A percentile compares a stretch with the other conserved stretches of the same genome.
Conservation (phyloP, 257 asterid species). For the Solanum habrochaites region DNA sequence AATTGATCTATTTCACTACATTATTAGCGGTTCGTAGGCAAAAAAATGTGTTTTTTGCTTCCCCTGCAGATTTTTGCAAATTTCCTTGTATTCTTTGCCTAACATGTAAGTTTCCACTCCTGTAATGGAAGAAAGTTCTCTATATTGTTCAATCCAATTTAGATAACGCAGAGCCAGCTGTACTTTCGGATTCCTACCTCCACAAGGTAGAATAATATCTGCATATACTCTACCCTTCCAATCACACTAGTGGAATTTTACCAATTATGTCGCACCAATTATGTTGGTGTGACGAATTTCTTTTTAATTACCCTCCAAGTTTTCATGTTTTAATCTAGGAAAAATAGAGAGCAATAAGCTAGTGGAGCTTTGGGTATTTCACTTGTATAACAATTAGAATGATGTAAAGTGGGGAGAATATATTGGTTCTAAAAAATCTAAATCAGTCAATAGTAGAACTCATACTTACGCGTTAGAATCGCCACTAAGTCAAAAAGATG, state of each 20-base stretch:
- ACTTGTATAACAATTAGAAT: background rate
- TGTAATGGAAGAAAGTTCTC: background rate
- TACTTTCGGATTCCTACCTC: background rate
- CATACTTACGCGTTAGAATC: background rate
- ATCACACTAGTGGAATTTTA: background rate
- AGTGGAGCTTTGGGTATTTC: background rate
- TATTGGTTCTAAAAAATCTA: background rate
- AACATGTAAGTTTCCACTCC: background rate
- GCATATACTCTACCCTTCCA: background rate
- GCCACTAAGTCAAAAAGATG: conserved; percentile 11
- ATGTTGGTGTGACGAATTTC: background rate
- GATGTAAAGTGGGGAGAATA: too few species aligned
- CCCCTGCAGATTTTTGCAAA: background rate
- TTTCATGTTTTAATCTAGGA: background rate
- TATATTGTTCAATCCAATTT: too few species aligned
- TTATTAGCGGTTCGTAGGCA: background rate
- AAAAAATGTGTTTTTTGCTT: background rate
- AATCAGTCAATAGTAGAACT: conserved; percentile 1
- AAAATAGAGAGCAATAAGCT: background rate
- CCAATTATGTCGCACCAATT: too few species aligned
- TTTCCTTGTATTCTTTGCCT: background rate
- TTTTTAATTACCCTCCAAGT: background rate
- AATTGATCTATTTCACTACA: background rate
- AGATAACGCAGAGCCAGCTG: background rate
- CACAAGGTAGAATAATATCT: background rate